Conservation (phyloP, 2,329 filamentous ascomycete species). For the Aspergillus brasiliensis region DNA sequence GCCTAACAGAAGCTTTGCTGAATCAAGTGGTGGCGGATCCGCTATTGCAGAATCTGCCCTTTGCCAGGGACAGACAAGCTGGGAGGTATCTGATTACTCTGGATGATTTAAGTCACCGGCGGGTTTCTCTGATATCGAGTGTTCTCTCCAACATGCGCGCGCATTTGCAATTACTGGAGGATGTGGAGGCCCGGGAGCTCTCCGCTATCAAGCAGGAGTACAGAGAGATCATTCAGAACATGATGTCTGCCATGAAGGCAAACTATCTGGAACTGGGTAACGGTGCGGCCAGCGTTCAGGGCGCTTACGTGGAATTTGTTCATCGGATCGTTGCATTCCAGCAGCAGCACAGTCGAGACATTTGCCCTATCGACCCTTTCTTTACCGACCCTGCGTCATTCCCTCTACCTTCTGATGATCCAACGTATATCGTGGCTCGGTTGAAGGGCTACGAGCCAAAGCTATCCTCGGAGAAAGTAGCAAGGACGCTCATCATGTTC, state of each 20-base stretch:
- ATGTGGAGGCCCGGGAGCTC: slow-evolving; percentile 34
- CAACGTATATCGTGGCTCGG: slow-evolving; percentile 63
- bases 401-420: slow-evolving; percentile 61
- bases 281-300: slow-evolving; percentile 39
- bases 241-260: slow-evolving; percentile 63
- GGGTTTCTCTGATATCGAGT: slow-evolving; percentile 58
- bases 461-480: slow-evolving; percentile 50
- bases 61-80: slow-evolving; percentile 44
- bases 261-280: slow-evolving; percentile 60
- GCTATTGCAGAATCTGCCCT: slow-evolving; percentile 61
- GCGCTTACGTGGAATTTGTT: slow-evolving; percentile 63
- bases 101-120: slow-evolving; percentile 56
- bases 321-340: slow-evolving; percentile 61
- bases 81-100: slow-evolving; percentile 51
- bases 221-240: slow-evolving; percentile 52
- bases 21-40: slow-evolving; percentile 50
- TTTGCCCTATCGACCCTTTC: slow-evolving; percentile 59
- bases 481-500: slow-evolving; percentile 60
- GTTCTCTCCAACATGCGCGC: slow-evolving; percentile 63
- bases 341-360: slow-evolving; percentile 61
- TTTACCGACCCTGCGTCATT: slow-evolving; percentile 63
- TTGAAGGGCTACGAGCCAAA: slow-evolving; percentile 62
- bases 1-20: slow-evolving; percentile 56
- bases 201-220: slow-evolving; percentile 49
- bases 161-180: slow-evolving; percentile 44